phyloP scores from a whole-genome alignment of 225 moss, liverwort and hornwort species.

The Pleurozium schreberi region DNA sequence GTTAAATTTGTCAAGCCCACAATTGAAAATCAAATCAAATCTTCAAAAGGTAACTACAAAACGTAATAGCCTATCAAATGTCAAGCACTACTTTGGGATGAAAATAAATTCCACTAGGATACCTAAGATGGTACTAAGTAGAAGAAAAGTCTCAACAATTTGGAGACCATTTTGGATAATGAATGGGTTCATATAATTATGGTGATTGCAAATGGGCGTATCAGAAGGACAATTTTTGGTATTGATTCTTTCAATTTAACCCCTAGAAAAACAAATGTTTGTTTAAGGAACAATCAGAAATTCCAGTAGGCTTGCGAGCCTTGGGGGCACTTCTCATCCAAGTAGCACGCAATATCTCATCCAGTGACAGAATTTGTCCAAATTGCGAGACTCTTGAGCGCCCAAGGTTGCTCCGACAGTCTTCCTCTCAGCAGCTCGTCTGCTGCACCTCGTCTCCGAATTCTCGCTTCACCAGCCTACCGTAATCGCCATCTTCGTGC shows the following conservation, averaged over 20 bases:
- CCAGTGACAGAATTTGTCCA: not conserved
- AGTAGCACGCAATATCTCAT: not conserved
- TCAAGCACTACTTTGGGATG: not conserved
- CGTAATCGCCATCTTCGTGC: not conserved
- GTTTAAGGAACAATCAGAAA: not conserved
- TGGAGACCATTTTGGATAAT: not conserved
- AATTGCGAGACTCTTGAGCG: not conserved
- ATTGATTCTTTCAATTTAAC: not conserved
- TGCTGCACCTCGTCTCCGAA: not conserved
- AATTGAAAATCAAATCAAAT: not conserved
- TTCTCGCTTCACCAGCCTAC: not conserved
- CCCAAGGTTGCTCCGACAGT: not conserved
- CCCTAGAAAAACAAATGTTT: not conserved
- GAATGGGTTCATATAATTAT: not conserved
- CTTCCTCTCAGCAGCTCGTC: not conserved
- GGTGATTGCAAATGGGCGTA: not conserved
- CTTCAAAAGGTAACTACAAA: not conserved
- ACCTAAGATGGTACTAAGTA: not conserved
- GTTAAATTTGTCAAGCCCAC: rapidly evolving
- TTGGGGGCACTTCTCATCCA: not conserved
- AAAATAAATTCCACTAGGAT: not conserved
- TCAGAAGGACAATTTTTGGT: not conserved
- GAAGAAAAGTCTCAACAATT: not conserved
- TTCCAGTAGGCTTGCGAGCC: not conserved
- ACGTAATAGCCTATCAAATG: rapidly evolving